phyloP scores from a whole-genome alignment of 2,329 filamentous ascomycete species.

The Sclerotinia glacialis region DNA sequence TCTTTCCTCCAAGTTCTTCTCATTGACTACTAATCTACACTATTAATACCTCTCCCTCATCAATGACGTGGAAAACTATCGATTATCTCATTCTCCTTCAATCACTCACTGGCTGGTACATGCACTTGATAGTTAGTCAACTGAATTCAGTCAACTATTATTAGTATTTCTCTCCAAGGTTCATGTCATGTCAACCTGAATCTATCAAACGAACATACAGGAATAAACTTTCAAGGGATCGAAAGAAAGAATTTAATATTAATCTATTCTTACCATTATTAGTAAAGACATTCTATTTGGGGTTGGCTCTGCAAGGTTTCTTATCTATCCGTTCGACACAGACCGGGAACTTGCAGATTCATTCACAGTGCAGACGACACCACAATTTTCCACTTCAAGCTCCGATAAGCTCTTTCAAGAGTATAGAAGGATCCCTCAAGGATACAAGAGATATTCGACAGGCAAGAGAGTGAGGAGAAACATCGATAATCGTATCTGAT shows the following conservation, averaged over 20 bases:
- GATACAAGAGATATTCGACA: slow-evolving; percentile 11
- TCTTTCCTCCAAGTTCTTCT: slow-evolving; percentile 6
- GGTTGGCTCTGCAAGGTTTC: slow-evolving; percentile 16
- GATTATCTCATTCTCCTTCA: slow-evolving; percentile 37
- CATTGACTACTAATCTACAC: neutral
- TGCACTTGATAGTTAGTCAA: slow-evolving; percentile 33
- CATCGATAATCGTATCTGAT: slow-evolving; percentile 16
- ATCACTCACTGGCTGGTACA: slow-evolving; percentile 35
- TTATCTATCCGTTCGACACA: slow-evolving; percentile 22
- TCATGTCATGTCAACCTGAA: slow-evolving; percentile 5
- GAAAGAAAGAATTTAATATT: neutral
- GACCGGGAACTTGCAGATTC: slow-evolving; percentile 21
- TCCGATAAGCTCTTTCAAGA: slow-evolving; percentile 21
- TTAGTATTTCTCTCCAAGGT: neutral
- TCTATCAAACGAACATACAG: neutral
- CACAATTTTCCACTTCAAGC: slow-evolving; percentile 18
- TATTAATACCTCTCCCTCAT: slow-evolving; percentile 27
- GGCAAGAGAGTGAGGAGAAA: slow-evolving; percentile 19
- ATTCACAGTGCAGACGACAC: slow-evolving; percentile 22
- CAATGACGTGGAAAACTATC: slow-evolving; percentile 36
- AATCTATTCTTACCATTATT: slow-evolving; percentile 15
- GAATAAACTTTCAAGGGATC: neutral
- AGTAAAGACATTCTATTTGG: slow-evolving; percentile 12
- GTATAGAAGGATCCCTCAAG: slow-evolving; percentile 9
- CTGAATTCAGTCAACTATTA: slow-evolving; percentile 24